phyloP scores from a whole-genome alignment of 176 grass and related monocot species.

The Bothriochloa decipiens region DNA sequence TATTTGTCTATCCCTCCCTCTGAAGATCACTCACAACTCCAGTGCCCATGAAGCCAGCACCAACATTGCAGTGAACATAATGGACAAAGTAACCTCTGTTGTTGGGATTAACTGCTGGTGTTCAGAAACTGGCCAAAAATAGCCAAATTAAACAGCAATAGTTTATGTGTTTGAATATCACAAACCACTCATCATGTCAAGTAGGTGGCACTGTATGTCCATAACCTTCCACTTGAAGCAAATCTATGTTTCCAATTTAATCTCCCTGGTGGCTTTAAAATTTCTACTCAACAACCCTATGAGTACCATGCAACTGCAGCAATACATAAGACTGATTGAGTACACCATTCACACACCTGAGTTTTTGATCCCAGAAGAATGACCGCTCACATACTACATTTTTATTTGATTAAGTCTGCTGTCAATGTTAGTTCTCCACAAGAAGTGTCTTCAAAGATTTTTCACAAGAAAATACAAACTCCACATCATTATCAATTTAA shows the following conservation, averaged over 20 bases:
- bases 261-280: not conserved
- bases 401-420: not conserved
- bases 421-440: not conserved
- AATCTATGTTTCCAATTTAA: not conserved
- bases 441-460: not conserved
- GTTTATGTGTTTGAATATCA: not conserved
- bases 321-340: not conserved
- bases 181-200: not conserved
- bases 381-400: not conserved
- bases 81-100: too few relatives aligned
- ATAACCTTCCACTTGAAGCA: not conserved
- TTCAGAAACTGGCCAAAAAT: too few relatives aligned
- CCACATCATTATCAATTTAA: not conserved
- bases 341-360: not conserved
- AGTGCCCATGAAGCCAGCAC: too few relatives aligned
- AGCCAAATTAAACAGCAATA: too few relatives aligned
- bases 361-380: not conserved
- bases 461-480: not conserved
- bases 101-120: too few relatives aligned
- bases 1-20: too few relatives aligned
- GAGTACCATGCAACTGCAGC: not conserved
- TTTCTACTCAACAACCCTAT: not conserved
- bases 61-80: too few relatives aligned
- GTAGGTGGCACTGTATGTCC: not conserved
- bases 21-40: too few relatives aligned